Evolutionary conservation across 2,329 filamentous ascomycete species (phyloP).

Genomic region (Simplicillium sp.): DNA sequence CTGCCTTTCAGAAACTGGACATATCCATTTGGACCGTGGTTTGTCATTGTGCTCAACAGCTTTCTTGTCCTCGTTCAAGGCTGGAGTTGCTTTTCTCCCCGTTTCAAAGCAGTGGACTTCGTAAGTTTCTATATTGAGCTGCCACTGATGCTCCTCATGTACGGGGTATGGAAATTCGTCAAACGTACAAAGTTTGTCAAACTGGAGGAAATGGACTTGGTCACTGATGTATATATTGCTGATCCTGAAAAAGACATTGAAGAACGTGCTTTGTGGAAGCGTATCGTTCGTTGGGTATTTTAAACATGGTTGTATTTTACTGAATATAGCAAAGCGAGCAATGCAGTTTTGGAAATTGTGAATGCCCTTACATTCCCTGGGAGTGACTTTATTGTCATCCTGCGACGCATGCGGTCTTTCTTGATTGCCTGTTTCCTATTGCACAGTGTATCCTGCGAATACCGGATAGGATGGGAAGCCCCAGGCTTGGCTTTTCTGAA

Average conservation of each 20-base stretch:
- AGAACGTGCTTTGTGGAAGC: conserved; percentile 37
- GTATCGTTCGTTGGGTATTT: conserved; percentile 17
- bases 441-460: not conserved
- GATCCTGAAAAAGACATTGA: conserved; percentile 15
- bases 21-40: conserved; percentile 51
- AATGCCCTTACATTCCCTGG: too few species aligned
- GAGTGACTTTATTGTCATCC: not conserved
- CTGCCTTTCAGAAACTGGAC: conserved; percentile 60
- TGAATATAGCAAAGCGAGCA: not conserved
- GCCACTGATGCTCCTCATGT: conserved; percentile 53
- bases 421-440: not conserved
- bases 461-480: conserved; percentile 11
- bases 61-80: conserved; percentile 55
- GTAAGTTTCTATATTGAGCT: conserved; percentile 56
- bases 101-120: conserved; percentile 48
- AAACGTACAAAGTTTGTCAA: conserved; percentile 51
- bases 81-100: conserved; percentile 52
- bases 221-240: conserved; percentile 49
- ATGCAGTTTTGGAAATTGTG: not conserved
- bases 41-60: conserved; percentile 45
- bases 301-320: not conserved
- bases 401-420: not conserved
- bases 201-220: conserved; percentile 52
- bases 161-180: conserved; percentile 59
- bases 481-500: conserved; percentile 11